Evolutionary conservation across 305 asterid genomes (phyloP), one percentile per base, ranked within the genome.

Genomic region (Rubia tinctorum): DNA sequence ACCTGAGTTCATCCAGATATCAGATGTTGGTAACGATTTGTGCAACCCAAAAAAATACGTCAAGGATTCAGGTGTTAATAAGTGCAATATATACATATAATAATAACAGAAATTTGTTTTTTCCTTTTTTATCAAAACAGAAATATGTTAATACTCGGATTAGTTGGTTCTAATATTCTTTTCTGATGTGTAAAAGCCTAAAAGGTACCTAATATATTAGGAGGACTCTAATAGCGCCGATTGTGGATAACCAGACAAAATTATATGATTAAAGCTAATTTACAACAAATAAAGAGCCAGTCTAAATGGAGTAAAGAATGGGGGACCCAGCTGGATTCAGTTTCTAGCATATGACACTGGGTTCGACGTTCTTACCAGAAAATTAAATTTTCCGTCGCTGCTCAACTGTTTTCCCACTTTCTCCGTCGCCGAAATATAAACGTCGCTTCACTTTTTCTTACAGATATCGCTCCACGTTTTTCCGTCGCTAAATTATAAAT

Each of bases 351-450:
- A n/a, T n/a, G n/a, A n/a, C n/a, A n/a, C n/a, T n/a, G n/a, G n/a
- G n/a, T 58, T 14, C 47, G 56, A 39, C 58, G 61, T 22, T 2
- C 75, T 71, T 58, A 58, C 75, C 67, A 40, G 44, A 71, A 58
- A 0, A 17, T 39, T 9, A 14, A 40, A 0, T 17, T 66, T 66
- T 64, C 49, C 5, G 44, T 30, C 44, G 65, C n/a, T 8, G 30
- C 63, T 47, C 20, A 53, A n/a, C 63, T 8, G 63, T 10, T n/a
- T n/a, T n/a, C n/a, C n/a, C n/a, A n/a, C n/a, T n/a, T n/a, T n/a
- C n/a, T n/a, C n/a, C n/a, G n/a, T n/a, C n/a, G n/a, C n/a, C n/a
- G n/a, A n/a, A n/a, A n/a, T n/a, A n/a, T n/a, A n/a, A n/a, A n/a
- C n/a, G n/a, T n/a, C n/a, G n/a, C n/a, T n/a, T n/a, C n/a, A n/a